phyloP scores from a whole-genome alignment of 805 yeast species.

The Candida vaughaniae region DNA sequence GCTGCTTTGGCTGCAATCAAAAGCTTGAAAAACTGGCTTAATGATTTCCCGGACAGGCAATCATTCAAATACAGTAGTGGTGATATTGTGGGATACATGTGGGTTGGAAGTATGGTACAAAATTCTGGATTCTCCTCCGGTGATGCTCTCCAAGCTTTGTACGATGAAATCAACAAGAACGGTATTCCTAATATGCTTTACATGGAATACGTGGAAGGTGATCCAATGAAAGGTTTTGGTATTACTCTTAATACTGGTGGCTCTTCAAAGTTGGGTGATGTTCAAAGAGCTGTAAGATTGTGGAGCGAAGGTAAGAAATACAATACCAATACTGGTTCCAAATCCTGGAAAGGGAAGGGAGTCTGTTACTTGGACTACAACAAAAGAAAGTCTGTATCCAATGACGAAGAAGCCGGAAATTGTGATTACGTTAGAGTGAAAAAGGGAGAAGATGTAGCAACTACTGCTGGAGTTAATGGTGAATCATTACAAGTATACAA shows the following conservation, averaged over 20 bases:
- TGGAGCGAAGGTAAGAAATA: conserved; percentile 13
- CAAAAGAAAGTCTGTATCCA: conserved; percentile 8
- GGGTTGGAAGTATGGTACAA: conserved; percentile 17
- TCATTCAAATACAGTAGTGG: conserved; percentile 7
- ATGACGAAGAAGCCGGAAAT: conserved; percentile 12
- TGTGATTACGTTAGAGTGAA: conserved; percentile 9
- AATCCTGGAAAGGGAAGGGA: conserved; percentile 4
- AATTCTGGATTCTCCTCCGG: conserved; percentile 12
- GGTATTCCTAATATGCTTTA: conserved; percentile 13
- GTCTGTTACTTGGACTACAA: conserved; percentile 10
- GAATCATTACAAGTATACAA: conserved; percentile 12
- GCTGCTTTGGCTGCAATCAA: conserved; percentile 10
- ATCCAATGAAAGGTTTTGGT: conserved; percentile 15
- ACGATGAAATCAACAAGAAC: conserved; percentile 10
- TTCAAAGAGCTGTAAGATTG: conserved; percentile 13
- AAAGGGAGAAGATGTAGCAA: background rate
- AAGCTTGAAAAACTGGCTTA: conserved; percentile 9
- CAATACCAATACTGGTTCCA: conserved; percentile 11
- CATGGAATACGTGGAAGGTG: conserved; percentile 12
- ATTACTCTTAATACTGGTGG: conserved; percentile 12
- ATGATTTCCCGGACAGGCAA: conserved; percentile 8
- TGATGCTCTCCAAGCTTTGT: conserved; percentile 6
- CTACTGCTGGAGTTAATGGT: conserved; percentile 11
- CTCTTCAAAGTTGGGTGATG: conserved; percentile 3
- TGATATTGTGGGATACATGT: conserved; percentile 14